phyloP scores from a whole-genome alignment of 1,139 yeast genomes.

The Debaryomyces sp. region DNA sequence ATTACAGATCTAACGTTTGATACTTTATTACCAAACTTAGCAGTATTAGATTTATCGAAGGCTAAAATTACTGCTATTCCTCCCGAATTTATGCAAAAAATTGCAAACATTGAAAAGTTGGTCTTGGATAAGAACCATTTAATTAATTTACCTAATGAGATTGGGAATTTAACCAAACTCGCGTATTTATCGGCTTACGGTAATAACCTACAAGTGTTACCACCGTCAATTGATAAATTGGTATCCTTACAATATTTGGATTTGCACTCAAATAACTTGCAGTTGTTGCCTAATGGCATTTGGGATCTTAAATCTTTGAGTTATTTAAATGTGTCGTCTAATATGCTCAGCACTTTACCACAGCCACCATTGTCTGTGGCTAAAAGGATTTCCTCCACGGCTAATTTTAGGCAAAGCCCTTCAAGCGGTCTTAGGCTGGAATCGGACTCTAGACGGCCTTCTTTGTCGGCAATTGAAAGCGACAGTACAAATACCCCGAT shows the following conservation, averaged over 20 bases:
- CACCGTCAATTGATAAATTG: constrained; percentile 65
- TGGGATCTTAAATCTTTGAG: constrained; percentile 66
- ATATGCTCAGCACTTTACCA: constrained; percentile 69
- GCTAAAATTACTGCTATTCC: constrained; percentile 82
- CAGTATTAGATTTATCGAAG: constrained; percentile 74
- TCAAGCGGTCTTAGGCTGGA: background rate
- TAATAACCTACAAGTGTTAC: constrained; percentile 77
- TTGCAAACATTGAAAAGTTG: constrained; percentile 72
- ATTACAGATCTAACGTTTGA: constrained; percentile 73
- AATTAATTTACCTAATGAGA: constrained; percentile 71
- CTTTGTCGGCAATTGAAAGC: constrained; percentile 3
- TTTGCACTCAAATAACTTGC: constrained; percentile 83
- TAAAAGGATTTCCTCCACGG: constrained; percentile 38
- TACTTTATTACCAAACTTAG: constrained; percentile 58
- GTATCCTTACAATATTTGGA: constrained; percentile 69
- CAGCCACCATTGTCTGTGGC: constrained; percentile 50
- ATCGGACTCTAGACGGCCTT: constrained; percentile 6
- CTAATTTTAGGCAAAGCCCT: constrained; percentile 20
- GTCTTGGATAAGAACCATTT: constrained; percentile 83
- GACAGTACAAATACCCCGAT: background rate
- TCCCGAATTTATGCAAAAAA: constrained; percentile 58
- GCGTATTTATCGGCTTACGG: constrained; percentile 70
- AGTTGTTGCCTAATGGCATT: constrained; percentile 65
- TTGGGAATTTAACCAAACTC: constrained; percentile 61
- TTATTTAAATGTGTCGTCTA: constrained; percentile 76